Evolutionary conservation across 1,139 yeast genomes (phyloP).

Genomic region (Yamadazyma pseudoaaseri): DNA sequence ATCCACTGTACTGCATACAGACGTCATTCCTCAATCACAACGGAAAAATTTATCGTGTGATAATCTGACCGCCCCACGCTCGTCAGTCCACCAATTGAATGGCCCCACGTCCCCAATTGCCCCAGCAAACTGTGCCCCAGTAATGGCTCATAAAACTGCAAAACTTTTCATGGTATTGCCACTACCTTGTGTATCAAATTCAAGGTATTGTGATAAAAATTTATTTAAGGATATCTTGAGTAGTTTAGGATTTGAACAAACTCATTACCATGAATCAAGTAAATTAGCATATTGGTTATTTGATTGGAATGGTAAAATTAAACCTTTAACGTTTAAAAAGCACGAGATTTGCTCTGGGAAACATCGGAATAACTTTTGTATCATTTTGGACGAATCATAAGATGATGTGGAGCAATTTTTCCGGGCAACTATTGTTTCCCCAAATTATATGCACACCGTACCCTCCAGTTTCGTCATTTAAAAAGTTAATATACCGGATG

Average conservation of each 20-base stretch:
- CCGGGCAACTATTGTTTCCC: too few species aligned
- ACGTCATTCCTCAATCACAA: too few species aligned
- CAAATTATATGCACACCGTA: too few species aligned
- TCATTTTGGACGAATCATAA: slow-evolving; percentile 17
- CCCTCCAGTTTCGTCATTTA: too few species aligned
- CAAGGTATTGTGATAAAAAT: slow-evolving; percentile 65
- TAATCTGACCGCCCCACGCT: neutral
- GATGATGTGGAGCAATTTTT: neutral
- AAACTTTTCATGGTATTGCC: slow-evolving; percentile 80
- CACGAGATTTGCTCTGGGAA: slow-evolving; percentile 51
- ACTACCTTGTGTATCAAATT: slow-evolving; percentile 78
- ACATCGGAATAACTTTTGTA: slow-evolving; percentile 64
- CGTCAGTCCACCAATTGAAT: neutral
- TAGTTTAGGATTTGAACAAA: slow-evolving; percentile 54
- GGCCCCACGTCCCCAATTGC: neutral
- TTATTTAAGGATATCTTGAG: slow-evolving; percentile 48
- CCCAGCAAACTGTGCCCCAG: neutral
- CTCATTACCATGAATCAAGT: slow-evolving; percentile 55
- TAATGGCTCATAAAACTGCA: slow-evolving; percentile 12
- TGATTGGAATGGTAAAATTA: slow-evolving; percentile 40
- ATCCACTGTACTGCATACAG: too few species aligned
- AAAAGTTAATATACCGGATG: too few species aligned
- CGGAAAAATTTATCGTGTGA: neutral
- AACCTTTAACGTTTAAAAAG: slow-evolving; percentile 26
- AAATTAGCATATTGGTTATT: slow-evolving; percentile 81